Percentiles rank a stretch among this genome's conserved stretches.
These are phyloP conservation scores for Terana coerulea DNA, from an alignment of 768 basidiomycete genomes.

Conservation along the genomic window DNA sequence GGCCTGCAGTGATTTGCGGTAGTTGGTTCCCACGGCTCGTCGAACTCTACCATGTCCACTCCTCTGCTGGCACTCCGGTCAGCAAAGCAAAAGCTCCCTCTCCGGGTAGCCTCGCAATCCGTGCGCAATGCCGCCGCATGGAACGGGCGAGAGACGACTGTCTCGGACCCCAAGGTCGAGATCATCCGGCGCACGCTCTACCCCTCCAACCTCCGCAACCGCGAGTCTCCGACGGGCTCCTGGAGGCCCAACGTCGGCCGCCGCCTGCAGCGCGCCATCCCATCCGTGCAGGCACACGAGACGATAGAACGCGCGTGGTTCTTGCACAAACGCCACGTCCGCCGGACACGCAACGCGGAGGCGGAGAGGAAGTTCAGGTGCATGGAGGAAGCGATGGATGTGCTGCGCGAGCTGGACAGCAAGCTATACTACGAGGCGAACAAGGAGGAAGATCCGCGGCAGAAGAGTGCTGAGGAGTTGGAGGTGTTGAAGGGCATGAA, in stretches of 20 bases:
- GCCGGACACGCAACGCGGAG: slow-evolving; percentile 67
- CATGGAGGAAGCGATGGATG: slow-evolving; percentile 85
- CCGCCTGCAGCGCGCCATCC: slow-evolving; percentile 79
- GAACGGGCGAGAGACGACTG: slow-evolving; percentile 30
- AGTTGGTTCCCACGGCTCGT: slow-evolving; percentile 7
- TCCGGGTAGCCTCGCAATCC: slow-evolving; percentile 31
- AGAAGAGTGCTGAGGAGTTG: slow-evolving; percentile 51
- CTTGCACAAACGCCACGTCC: slow-evolving; percentile 70
- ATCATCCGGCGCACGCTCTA: slow-evolving; percentile 78
- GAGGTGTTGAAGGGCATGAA: slow-evolving; percentile 59
- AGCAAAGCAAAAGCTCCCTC: slow-evolving; percentile 22
- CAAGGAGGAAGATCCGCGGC: slow-evolving; percentile 69
- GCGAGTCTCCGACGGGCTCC: slow-evolving; percentile 71
- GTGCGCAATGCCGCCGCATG: slow-evolving; percentile 32
- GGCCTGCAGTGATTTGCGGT: slow-evolving; percentile 11
- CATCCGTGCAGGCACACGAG: slow-evolving; percentile 84
- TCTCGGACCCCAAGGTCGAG: slow-evolving; percentile 60
- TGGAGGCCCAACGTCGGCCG: slow-evolving; percentile 80
- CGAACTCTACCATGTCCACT: slow-evolving; percentile 34
- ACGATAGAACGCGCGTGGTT: slow-evolving; percentile 92
- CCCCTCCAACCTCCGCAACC: slow-evolving; percentile 69
- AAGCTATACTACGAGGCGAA: slow-evolving; percentile 69
- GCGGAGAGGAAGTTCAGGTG: slow-evolving; percentile 71
- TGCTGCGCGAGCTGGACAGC: slow-evolving; percentile 55
- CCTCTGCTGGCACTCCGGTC: slow-evolving; percentile 35